phyloP scores from a whole-genome alignment of 352 stramenopile genomes.

The Phytophthora lateralis region DNA sequence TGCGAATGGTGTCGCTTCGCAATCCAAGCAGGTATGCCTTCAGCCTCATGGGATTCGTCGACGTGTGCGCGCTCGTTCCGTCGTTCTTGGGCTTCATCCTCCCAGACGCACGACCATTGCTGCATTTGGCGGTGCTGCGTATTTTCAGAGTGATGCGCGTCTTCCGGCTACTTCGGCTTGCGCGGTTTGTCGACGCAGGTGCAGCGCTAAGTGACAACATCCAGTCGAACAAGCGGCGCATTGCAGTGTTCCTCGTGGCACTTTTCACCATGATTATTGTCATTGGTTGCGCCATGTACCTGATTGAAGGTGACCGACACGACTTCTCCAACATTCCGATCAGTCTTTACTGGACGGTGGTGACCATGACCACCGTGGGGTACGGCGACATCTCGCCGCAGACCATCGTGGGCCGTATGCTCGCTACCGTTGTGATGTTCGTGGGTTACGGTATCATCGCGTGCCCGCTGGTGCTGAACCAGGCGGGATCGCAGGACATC shows the following conservation, averaged over 20 bases:
- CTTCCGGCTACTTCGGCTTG: constrained; percentile 75
- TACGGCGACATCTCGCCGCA: constrained; percentile 87
- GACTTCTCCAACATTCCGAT: constrained; percentile 89
- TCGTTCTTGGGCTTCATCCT: constrained; percentile 76
- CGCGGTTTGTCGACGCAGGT: constrained; percentile 73
- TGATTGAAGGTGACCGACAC: constrained; percentile 80
- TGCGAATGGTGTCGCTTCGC: constrained; percentile 70
- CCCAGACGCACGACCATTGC: constrained; percentile 54
- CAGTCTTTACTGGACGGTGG: constrained; percentile 88
- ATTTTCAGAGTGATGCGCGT: constrained; percentile 85
- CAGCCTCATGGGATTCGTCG: constrained; percentile 77
- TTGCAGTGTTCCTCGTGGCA: constrained; percentile 78
- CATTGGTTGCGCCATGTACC: constrained; percentile 84
- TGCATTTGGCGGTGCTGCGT: constrained; percentile 69
- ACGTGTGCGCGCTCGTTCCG: constrained; percentile 79
- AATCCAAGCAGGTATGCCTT: constrained; percentile 67
- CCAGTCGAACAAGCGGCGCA: constrained; percentile 78
- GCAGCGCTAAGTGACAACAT: constrained; percentile 78
- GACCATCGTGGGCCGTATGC: constrained; percentile 77
- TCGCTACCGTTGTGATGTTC: constrained; percentile 88
- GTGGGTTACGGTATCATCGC: constrained; percentile 87
- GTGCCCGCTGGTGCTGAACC: constrained; percentile 80
- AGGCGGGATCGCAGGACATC: constrained; percentile 50
- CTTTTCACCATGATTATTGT: constrained; percentile 81
- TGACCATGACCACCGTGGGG: constrained; percentile 89